Percentiles rank a stretch among this genome's conserved stretches.
Conservation (phyloP, 441 rosid species). For the Syzygium syzygioides region DNA sequence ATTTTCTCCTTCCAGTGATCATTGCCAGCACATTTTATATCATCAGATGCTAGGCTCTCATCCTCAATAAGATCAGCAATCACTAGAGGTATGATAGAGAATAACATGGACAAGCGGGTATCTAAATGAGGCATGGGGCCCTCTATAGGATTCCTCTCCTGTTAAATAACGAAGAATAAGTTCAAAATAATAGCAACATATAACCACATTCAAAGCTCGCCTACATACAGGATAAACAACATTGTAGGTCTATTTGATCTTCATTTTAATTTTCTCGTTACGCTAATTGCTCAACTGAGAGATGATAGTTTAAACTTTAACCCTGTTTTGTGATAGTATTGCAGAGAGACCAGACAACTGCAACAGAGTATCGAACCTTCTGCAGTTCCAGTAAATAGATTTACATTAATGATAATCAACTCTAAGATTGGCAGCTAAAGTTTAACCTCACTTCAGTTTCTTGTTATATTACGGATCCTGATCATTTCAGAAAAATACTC, state of each 20-base stretch:
- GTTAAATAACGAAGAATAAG: constrained; percentile 9
- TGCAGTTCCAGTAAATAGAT: background rate
- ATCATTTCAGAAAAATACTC: background rate
- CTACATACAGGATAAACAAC: background rate
- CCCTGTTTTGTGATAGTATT: background rate
- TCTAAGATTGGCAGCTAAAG: background rate
- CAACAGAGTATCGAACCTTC: background rate
- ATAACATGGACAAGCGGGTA: constrained; percentile 63
- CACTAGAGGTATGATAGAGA: constrained; percentile 59
- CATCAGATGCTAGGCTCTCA: constrained; percentile 29
- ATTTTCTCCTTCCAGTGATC: constrained; percentile 26
- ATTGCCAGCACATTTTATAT: constrained; percentile 20
- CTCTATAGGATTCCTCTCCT: constrained; percentile 80
- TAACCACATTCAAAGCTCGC: background rate
- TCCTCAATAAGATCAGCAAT: constrained; percentile 64
- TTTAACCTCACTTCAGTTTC: background rate
- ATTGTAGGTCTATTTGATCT: background rate
- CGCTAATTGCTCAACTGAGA: background rate
- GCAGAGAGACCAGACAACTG: background rate
- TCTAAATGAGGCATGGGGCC: constrained; percentile 73
- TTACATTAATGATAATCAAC: background rate
- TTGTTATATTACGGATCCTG: background rate
- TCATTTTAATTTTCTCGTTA: background rate
- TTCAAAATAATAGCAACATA: background rate
- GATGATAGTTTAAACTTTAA: background rate